Base-by-base conservation (phyloP, 768 basidiomycete species). In the Guyanaporus albipodus region DNA sequence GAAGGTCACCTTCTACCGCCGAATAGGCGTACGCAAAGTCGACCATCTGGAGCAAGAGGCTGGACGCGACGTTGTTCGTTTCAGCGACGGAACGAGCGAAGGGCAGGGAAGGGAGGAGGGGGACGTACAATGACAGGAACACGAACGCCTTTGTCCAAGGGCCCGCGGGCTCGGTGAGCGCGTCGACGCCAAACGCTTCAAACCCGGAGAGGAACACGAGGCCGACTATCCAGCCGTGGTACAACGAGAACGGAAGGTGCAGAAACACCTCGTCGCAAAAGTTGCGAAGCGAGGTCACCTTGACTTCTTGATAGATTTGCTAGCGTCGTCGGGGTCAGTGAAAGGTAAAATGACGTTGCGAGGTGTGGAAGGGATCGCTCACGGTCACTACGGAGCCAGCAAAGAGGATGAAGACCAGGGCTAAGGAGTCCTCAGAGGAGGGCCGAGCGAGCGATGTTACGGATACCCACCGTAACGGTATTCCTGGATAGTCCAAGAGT, bases 161-260 rank as follows among this genome's bases (percentile, higher is more conserved):
- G 14, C 74, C 78, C 8, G 80, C 77, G 23, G 68, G 67, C 53
- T 80, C 68, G 34, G 66, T 72, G 50, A 70, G 62, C 4, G 79
- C 78, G 56, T 83, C 70, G 41, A 73, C 70, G 32, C 85, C 84
- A 52, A 83, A 83, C 2, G 80, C 78, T 49, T 79, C 77, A 52
- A 83, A 82, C 2, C 64, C 79, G 24, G 78, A 73, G 48, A 80
- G 64, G 55, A 82, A 58, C 54, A 81, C 64, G 54, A 77, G 71
- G 32, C 73, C 64, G 52, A 77, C 75, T 11, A 72, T 71, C 77
- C 78, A 79, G 42, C 82, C 82, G 55, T 84, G 82, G 63, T 77
- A 86, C 38, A 86, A 68, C 11, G 78, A 82, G 70, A 87, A 87
- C 4, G 85, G 85, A 10, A 85, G 74, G 59, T 85, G 83, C n/a